A percentile compares a stretch with the other conserved stretches of the same genome.
These are phyloP conservation scores for Centaurea solstitialis DNA, from an alignment of 129 eudicot species.

Conservation along the genomic window DNA sequence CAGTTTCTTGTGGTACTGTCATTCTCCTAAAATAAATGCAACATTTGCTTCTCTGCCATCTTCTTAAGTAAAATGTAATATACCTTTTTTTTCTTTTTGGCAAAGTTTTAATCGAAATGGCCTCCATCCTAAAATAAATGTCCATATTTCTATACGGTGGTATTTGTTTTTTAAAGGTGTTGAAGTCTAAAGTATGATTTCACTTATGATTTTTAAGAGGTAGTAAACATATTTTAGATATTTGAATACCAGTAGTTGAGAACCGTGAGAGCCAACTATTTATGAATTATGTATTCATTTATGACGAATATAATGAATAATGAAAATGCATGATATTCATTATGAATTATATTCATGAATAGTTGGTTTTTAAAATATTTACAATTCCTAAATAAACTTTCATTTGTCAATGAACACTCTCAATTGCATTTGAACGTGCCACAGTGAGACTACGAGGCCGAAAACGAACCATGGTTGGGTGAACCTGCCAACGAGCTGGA, in stretches of 20 bases:
- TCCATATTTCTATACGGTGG: too few relatives aligned
- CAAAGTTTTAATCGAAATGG: not conserved
- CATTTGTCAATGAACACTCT: not conserved
- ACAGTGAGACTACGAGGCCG: constrained; percentile 92
- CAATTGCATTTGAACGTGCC: constrained; percentile 6
- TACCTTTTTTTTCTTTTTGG: not conserved
- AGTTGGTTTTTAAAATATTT: not conserved
- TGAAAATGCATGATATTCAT: not conserved
- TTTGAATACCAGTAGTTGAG: not conserved
- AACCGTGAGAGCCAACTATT: not conserved
- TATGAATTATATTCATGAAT: not conserved
- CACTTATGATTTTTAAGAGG: not conserved
- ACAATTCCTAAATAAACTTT: not conserved
- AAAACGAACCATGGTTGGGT: constrained; percentile 93
- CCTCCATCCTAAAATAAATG: too few relatives aligned
- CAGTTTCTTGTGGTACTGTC: not conserved
- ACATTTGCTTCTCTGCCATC: not conserved
- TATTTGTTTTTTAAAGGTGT: too few relatives aligned
- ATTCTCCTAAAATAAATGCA: not conserved
- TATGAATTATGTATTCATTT: not conserved
- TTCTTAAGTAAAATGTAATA: not conserved
- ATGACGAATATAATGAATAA: not conserved
- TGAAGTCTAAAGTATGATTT: too few relatives aligned
- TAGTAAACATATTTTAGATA: not conserved
- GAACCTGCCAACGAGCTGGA: constrained; percentile 13